These are phyloP conservation scores for Dalechampia spathulata DNA, from an alignment of 441 rosid species.

Conservation along the genomic window DNA sequence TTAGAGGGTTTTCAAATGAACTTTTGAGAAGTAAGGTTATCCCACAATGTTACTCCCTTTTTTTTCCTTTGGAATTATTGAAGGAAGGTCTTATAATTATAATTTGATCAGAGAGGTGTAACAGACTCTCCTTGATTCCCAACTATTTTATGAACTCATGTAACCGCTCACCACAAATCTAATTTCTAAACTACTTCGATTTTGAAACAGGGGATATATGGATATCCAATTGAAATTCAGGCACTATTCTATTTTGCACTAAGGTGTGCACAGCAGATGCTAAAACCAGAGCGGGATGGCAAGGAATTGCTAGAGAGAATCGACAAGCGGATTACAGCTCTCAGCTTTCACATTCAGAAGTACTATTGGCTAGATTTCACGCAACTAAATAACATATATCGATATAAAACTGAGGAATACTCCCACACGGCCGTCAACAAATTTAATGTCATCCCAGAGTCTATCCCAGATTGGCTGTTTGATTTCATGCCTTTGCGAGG, in stretches of 20 bases:
- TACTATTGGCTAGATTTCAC: constrained; percentile 49
- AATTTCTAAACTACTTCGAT: background rate
- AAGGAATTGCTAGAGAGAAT: constrained; percentile 48
- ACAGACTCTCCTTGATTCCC: background rate
- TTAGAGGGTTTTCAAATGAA: too few relatives aligned
- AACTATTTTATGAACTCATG: background rate
- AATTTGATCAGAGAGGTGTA: too few relatives aligned
- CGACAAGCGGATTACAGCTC: constrained; percentile 36
- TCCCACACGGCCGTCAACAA: constrained; percentile 47
- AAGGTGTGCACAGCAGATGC: constrained; percentile 36
- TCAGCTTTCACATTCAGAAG: constrained; percentile 41
- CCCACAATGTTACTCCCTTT: too few relatives aligned
- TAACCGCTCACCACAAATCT: background rate
- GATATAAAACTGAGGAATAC: constrained; percentile 45
- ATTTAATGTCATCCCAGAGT: constrained; percentile 44
- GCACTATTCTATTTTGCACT: constrained; percentile 42
- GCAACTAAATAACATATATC: constrained; percentile 38
- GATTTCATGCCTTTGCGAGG: constrained; percentile 43
- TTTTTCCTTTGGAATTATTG: too few relatives aligned
- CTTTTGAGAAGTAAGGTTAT: too few relatives aligned
- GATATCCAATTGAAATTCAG: constrained; percentile 50
- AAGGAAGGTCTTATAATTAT: too few relatives aligned
- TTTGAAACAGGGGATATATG: constrained; percentile 35
- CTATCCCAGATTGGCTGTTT: constrained; percentile 36
- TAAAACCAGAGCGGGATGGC: constrained; percentile 35